Base-by-base conservation (phyloP, 306 rosid species). In the Luffa aegyptiaca region DNA sequence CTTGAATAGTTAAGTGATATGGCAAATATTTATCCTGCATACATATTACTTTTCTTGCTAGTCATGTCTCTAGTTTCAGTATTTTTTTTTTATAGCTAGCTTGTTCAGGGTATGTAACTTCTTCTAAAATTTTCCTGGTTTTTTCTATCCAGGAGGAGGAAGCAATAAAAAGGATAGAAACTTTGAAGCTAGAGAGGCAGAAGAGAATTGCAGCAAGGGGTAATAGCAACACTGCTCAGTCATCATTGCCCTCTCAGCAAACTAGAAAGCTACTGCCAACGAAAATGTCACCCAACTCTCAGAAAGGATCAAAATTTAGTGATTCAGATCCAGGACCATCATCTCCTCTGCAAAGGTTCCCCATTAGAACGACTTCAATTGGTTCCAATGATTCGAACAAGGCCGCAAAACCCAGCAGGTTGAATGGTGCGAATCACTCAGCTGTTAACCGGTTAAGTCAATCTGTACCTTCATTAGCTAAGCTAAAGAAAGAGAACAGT, bases 191-290 rank as follows among this genome's bases (percentile, higher is more conserved):
- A 41, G 90, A 91, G 88, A 96, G 99, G 92, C 97, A 96, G 83
- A 96, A 89, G 89, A 96, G 99, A 85, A 96, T 93, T 82, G 96
- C 98, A 80, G 88, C 97, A 68, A 89, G 93, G 88, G 92, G 92
- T 21, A 51, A 90, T 84, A 81, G 89, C 81, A 55, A n/a, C 75
- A 80, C 89, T 79, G 73, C 88, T 56, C 87, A 81, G 61, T 83
- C 89, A 56, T 81, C 88, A 44, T 53, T 84, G 56, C 79, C 92
- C 65, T 87, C 92, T 42, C 89, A 82, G 75, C 89, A 75, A 79
- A 77, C 88, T 64, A 89, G 92, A 89, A 95, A 88, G 86, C 94
- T 75, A 84, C 49, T 88, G 66, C 93, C 87, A 3, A 65, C 87
- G 16, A 93, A 89, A 64, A 82, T 87, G 73, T 91, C 98, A 0